Base-by-base conservation (phyloP, 768 basidiomycete genomes). In the Russula sp. region DNA sequence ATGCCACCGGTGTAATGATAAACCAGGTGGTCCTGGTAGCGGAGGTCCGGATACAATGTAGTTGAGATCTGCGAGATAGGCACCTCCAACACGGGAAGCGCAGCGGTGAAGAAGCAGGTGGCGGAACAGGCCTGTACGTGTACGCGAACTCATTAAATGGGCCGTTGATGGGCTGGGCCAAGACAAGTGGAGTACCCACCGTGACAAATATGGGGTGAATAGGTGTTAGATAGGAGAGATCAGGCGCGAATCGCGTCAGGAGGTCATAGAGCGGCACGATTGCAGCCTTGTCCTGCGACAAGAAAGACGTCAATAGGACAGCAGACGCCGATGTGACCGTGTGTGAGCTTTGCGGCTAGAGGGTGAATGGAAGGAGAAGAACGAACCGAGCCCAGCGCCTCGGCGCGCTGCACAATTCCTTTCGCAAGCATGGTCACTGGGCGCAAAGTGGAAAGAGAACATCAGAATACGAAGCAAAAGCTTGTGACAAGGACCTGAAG, bases 1-100 rank as follows among this genome's bases (percentile, higher is more conserved):
- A 89, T 77, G 1, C 91, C 93, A 3, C 87, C 91, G 2, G 83
- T 76, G 72, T 94, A 93, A 76, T 94, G 90, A 71, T 94, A 94
- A n/a, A 82, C 74, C 27, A 96, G 79, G 69, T 88, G 88, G 72
- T 94, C 93, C 66, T 82, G 85, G 75, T 91, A 93, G 37, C 73
- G 74, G 58, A 95, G 75, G 63, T 91, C 88, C 7, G 66, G 62
- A 2, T 82, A 83, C n/a, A 82, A 71, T 0, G 71, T 65, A 2
- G 75, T 79, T 71, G 87, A 85, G 61, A 94, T 80, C 48, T 82
- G 77, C 13, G 84, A 83, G 66, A 93, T 87, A 18, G 88, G 84
- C n/a, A 76, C 70, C 11, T 70, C 54, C 11, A 94, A 82, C 18
- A 93, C 69, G 1, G 84, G 84, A 13, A 88, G 77, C 0, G 89